These are phyloP conservation scores for Phragmites australis DNA, from an alignment of 176 grass and related monocot genomes.

Conservation along the genomic window DNA sequence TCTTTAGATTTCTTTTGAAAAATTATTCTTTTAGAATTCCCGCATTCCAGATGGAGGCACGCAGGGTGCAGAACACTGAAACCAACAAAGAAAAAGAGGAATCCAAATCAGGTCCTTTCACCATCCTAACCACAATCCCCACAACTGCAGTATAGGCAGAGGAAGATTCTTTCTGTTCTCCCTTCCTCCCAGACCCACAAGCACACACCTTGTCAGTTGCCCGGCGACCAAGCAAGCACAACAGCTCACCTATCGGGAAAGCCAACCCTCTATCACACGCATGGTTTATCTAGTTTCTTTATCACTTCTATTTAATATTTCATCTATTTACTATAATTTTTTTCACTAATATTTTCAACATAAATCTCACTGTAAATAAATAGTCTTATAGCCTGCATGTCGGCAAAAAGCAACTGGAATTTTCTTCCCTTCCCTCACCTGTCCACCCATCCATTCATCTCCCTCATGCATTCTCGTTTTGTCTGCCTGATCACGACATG, in stretches of 20 bases:
- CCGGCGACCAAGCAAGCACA: conserved; percentile 51
- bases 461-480: conserved; percentile 34
- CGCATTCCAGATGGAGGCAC: too few species aligned
- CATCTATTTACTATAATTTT: too few species aligned
- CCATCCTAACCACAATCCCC: conserved; percentile 12
- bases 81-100: not conserved
- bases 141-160: conserved; percentile 10
- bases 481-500: conserved; percentile 14
- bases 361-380: too few species aligned
- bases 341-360: too few species aligned
- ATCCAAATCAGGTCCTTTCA: conserved; percentile 17
- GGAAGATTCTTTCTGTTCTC: conserved; percentile 43
- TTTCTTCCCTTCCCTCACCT: too few species aligned
- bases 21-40: too few species aligned
- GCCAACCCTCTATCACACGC: too few species aligned
- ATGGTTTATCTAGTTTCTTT: too few species aligned
- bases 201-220: conserved; percentile 30
- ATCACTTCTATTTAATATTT: too few species aligned
- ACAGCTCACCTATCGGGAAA: conserved; percentile 54
- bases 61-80: not conserved
- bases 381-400: too few species aligned
- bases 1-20: too few species aligned
- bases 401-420: too few species aligned
- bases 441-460: not conserved
- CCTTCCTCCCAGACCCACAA: conserved; percentile 30